Evolutionary conservation across 75 land plant genomes (phyloP).

Genomic region (Selaginella moellendorffii): DNA sequence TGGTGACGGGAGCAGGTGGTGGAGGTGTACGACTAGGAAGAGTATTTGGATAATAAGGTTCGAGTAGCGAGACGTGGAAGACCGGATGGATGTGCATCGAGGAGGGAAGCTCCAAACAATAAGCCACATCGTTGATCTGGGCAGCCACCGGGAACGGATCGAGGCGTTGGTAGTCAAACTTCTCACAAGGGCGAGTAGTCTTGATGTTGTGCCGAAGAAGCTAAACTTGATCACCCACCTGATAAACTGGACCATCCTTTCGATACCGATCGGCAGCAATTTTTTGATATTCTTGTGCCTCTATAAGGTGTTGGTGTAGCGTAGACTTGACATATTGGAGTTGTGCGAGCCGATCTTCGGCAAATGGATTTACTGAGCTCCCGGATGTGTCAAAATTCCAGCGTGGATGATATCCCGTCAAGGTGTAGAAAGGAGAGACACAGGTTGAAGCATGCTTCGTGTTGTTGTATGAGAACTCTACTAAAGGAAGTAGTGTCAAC

Average conservation of each 20-base stretch:
- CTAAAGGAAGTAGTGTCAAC: background rate
- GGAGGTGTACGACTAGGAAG: conserved; percentile 3
- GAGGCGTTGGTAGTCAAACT: conserved; percentile 13
- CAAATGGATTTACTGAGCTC: conserved; percentile 1
- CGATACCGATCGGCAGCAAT: conserved; percentile 3
- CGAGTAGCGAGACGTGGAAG: conserved; percentile 28
- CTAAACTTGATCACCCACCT: conserved; percentile 16
- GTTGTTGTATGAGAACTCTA: conserved; percentile 6
- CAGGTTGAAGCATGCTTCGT: conserved; percentile 3
- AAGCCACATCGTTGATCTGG: conserved; percentile 16
- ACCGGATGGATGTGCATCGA: conserved; percentile 19
- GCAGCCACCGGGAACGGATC: conserved; percentile 15
- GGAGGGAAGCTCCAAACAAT: conserved; percentile 13
- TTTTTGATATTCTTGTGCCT: conserved; percentile 1
- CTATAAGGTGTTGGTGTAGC: background rate
- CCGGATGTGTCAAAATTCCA: background rate
- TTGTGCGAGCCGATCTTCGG: background rate
- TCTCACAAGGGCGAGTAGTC: conserved; percentile 12
- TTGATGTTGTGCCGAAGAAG: conserved; percentile 8
- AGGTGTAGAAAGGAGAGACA: conserved; percentile 3
- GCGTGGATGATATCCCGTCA: background rate
- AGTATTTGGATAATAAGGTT: conserved; percentile 3
- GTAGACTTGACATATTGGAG: background rate
- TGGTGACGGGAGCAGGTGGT: conserved; percentile 5
- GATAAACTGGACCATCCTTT: conserved; percentile 1